Base-by-base conservation (phyloP, 2,329 filamentous ascomycete genomes). In the Colletotrichum sp. region DNA sequence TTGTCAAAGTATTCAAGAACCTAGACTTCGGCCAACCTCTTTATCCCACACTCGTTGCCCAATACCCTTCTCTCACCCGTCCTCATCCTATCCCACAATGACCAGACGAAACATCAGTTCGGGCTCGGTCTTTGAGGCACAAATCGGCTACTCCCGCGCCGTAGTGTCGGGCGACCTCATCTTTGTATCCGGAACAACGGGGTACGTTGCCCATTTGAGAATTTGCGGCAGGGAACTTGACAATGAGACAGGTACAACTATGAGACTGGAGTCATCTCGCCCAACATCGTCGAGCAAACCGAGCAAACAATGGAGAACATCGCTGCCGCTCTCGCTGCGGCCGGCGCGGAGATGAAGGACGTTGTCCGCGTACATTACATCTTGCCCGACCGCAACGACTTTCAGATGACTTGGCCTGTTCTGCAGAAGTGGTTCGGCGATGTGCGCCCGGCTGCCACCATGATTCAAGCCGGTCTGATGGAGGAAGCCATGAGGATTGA, bases 71-170 rank as follows among this genome's bases (percentile, higher is more conserved):
- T n/a, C 16, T 52, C 6, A 12, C 36, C 16, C 34, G n/a, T n/a
- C 39, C 44, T 8, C 69, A 6, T 22, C 19, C 55, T 22, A 34
- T 61, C 25, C n/a, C 48, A 82, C 71, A 77, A 84, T 86, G 84
- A 67, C 81, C 28, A 84, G 85, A 48, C 78, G 78, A 63, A 85
- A 86, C 78, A 88, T 90, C 78, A 87, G 84, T 78, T 89, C 88
- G 27, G 87, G 86, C 67, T 91, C 89, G 7, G 81, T 84, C 55
- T 91, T 91, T 77, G 89, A 91, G 80, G 83, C 83, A 30, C 83
- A 88, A 76, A 91, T 91, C 70, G 89, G 87, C 66, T 91, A 91
- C 80, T 90, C 89, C 34, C 85, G 89, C 65, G 89, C 89, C 44
- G 88, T 91, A 5, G 84, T 90, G 22, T 82, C 84, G 2, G 89